Conservation (phyloP, 2,329 filamentous ascomycete species). For the Alternaria dauci region DNA sequence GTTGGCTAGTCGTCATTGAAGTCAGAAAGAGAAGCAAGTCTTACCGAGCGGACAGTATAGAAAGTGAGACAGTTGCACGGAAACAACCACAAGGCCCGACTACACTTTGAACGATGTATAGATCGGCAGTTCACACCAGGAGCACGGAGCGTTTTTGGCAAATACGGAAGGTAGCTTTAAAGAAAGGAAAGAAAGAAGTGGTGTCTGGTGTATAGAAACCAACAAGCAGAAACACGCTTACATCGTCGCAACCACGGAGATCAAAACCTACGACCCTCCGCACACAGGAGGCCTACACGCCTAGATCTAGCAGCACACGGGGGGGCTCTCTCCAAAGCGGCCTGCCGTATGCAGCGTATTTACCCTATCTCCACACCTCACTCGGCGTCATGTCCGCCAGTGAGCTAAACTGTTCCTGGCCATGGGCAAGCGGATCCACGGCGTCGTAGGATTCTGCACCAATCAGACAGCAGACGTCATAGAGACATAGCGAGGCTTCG, state of each 20-base stretch:
- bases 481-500: neutral
- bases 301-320: neutral
- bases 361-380: neutral
- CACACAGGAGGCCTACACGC: neutral
- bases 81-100: neutral
- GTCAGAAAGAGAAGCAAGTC: conserved; percentile 5
- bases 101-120: neutral
- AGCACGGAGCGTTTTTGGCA: neutral
- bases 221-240: neutral
- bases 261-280: conserved; percentile 7
- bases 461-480: neutral
- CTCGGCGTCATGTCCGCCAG: neutral
- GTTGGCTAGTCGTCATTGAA: neutral
- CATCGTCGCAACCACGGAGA: neutral
- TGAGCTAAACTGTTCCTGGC: neutral
- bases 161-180: neutral
- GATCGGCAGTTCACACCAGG: neutral
- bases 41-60: conserved; percentile 9
- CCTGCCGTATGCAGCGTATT: neutral
- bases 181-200: neutral
- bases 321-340: neutral
- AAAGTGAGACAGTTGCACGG: conserved; percentile 1
- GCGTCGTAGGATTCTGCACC: neutral
- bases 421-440: neutral
- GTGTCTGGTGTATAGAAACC: neutral